These are phyloP conservation scores for Quercus variabilis DNA, from an alignment of 306 rosid species.

Conservation along the genomic window DNA sequence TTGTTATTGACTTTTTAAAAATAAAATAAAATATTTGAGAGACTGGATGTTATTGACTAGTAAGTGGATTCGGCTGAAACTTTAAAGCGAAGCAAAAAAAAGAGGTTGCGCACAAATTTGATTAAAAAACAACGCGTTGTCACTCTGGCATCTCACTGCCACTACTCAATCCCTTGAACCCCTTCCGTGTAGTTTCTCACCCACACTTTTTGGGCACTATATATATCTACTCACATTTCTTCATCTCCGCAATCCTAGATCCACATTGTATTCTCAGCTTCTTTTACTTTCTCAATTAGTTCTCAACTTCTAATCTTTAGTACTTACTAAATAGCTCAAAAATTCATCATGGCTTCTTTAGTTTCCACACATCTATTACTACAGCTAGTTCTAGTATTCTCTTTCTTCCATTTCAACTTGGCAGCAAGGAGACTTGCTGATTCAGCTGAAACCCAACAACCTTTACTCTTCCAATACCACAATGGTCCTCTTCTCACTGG, in stretches of 20 bases:
- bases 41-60: background rate
- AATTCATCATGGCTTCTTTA: constrained; percentile 25
- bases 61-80: no score
- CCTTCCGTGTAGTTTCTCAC: background rate
- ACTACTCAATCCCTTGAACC: background rate
- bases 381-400: constrained; percentile 10
- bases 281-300: background rate
- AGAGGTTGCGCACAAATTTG: no score
- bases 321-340: background rate
- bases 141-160: background rate
- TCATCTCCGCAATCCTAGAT: background rate
- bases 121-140: background rate
- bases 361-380: background rate
- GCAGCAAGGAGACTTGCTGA: constrained; percentile 20
- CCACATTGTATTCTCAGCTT: background rate
- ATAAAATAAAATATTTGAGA: no score
- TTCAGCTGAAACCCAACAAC: constrained; percentile 17
- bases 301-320: background rate
- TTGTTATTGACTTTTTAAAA: no score
- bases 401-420: constrained; percentile 20
- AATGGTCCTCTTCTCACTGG: constrained; percentile 37
- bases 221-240: background rate
- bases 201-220: background rate
- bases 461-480: constrained; percentile 31
- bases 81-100: no score